phyloP scores from a whole-genome alignment of 257 asterid genomes.

The Penstemon newberryi region DNA sequence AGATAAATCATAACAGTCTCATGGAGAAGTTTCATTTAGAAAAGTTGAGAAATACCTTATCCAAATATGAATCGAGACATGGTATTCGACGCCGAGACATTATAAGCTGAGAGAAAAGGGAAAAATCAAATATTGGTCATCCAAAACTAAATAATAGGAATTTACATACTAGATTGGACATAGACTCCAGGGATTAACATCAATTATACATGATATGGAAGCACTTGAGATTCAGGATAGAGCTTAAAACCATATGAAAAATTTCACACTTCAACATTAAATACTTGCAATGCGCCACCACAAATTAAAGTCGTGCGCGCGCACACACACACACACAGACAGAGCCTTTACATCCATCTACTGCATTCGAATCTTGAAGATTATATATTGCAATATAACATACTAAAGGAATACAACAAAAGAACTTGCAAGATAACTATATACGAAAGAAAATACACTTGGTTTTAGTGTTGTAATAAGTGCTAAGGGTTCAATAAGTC shows the following conservation, averaged over 20 bases:
- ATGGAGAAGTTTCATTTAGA: conserved; percentile 16
- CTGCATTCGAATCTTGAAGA: conserved; percentile 7
- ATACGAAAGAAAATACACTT: neutral
- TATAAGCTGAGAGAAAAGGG: conserved; percentile 64
- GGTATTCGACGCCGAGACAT: conserved; percentile 99
- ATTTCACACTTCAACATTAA: conserved; percentile 13
- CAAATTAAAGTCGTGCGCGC: neutral
- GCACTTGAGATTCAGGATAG: conserved; percentile 12
- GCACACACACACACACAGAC: neutral
- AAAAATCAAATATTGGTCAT: conserved; percentile 14
- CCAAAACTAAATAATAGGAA: conserved; percentile 1
- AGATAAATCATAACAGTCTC: conserved; percentile 18
- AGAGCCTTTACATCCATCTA: neutral
- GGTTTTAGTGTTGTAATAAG: too few species aligned
- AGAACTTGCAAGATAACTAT: neutral
- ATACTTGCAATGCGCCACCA: conserved; percentile 5
- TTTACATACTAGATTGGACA: conserved; percentile 7
- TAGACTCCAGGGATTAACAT: neutral
- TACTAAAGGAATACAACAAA: conserved; percentile 7
- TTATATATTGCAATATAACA: conserved; percentile 8
- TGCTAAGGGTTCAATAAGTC: too few species aligned
- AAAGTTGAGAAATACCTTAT: conserved; percentile 64
- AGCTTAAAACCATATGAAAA: conserved; percentile 16
- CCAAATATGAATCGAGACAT: conserved; percentile 93
- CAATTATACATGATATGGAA: neutral